phyloP scores from a whole-genome alignment of 805 yeast genomes.

The Zygotorulaspora danielsina region DNA sequence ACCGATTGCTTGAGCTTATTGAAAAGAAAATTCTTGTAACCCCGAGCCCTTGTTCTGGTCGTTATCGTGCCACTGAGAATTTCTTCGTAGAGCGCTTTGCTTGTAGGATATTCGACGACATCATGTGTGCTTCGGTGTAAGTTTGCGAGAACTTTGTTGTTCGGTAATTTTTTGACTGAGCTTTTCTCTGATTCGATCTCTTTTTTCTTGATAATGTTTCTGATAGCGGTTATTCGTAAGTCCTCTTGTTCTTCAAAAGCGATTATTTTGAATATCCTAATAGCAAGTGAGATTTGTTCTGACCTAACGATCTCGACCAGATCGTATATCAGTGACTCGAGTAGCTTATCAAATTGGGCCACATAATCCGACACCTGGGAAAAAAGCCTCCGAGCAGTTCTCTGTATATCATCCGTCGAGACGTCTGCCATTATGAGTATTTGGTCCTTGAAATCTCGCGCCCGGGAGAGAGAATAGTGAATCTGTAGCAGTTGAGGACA shows the following conservation, averaged over 20 bases:
- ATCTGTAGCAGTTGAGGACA: conserved; percentile 54
- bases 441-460: conserved; percentile 77
- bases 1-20: conserved; percentile 56
- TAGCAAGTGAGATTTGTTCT: conserved; percentile 62
- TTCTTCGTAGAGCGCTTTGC: conserved; percentile 36
- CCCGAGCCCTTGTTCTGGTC: conserved; percentile 47
- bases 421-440: conserved; percentile 51
- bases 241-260: conserved; percentile 82
- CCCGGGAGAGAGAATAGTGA: conserved; percentile 65
- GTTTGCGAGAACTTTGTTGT: conserved; percentile 14
- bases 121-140: conserved; percentile 17
- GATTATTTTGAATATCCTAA: conserved; percentile 68
- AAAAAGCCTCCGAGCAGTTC: conserved; percentile 52
- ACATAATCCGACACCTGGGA: conserved; percentile 37
- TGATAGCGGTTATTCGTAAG: conserved; percentile 43
- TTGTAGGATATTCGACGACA: conserved; percentile 29
- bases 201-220: conserved; percentile 32
- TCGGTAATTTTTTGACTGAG: conserved; percentile 30
- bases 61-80: conserved; percentile 40
- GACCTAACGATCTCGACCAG: conserved; percentile 69
- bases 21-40: conserved; percentile 59
- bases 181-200: conserved; percentile 30
- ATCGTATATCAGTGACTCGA: conserved; percentile 61
- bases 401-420: conserved; percentile 59
- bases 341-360: conserved; percentile 57